Evolutionary conservation across 1,284 basidiomycete genomes (phyloP), one percentile per base, ranked within the genome.

Genomic region (Macrocystidia cucumis): DNA sequence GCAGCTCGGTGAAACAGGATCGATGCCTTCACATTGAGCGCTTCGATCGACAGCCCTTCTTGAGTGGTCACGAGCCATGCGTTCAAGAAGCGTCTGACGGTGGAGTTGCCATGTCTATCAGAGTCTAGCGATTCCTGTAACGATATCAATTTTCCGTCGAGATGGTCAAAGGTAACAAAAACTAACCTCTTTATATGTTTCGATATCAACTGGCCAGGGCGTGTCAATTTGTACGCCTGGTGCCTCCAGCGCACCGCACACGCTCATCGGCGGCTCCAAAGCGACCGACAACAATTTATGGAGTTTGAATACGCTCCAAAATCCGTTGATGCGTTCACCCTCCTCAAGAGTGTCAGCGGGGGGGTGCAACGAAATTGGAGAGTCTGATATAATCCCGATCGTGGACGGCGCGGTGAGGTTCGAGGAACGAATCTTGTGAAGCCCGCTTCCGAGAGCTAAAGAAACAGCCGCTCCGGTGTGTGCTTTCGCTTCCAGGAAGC

Each of bases 241-340:
- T 3, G 62, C 58, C 40, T 69, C 65, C 23, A 69, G 55, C 14
- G 61, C 56, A 32, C 67, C 60, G 45, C 59, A 64, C 14, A 69
- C 58, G 29, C 58, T 62, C 27, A 63, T 51, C 2, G 65, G 59
- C 7, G 65, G 62, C 31, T 69, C 62, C 26, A 71, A 57, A 7
- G 71, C 60, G 7, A 68, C 62, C 3, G 63, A 59, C 16, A 75
- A 59, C 49, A 67, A 63, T 38, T 74, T 69, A 51, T 76, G 72
- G 29, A 78, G 53, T 24, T 59, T 52, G 41, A 68, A 67, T 6
- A 70, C 68, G 3, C 64, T 53, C 75, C 74, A 79, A 45, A 78
- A 78, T 2, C 64, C 68, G 41, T 69, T 68, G 32, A 77, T 74
- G 20, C 69, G 59, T 47, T 78, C 74, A 12, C 66, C 74, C 44